Evolutionary conservation across 352 stramenopile species (phyloP), one percentile per base, ranked within the genome.

Genomic region (Lagenidium giganteum): DNA sequence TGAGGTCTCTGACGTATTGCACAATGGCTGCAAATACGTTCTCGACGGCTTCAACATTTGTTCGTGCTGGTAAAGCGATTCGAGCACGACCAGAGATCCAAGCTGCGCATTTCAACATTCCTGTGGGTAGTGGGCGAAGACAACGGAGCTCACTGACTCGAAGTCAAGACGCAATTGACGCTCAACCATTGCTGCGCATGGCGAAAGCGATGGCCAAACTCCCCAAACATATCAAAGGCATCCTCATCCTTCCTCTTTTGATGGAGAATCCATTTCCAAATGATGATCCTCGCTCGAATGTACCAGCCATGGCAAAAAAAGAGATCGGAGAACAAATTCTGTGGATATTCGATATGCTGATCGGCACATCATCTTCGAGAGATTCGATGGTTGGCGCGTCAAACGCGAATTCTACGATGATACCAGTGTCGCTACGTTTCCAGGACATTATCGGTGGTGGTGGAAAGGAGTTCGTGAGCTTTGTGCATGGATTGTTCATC

Each of bases 1-100:
- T 74, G 11, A 40, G 53, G 3, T 63, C 62, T n/a, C 43, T 74
- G 3, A 47, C 66, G 33, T 73, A 74, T 45, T 73, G 58, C 41
- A 77, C 62, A 5, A 62, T 71, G 25, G 66, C 47, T 14, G 59
- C 60, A 4, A 67, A 40, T 3, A 43, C 28, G 6, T 42, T 64
- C 8, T 42, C 32, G 3, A 43, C 24, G n/a, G 33, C 49, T 6
- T 41, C 47, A 13, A 13, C 46, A 17, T 65, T 72, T 32, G 26
- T 70, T 0, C 54, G 40, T 1, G 36, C 45, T 0, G 51, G 47
- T 9, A 29, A 20, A 13, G 35, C 31, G 28, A 31, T 8, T 16
- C n/a, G 14, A 33, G 22, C 27, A 20, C 6, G 32, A 16, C n/a
- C 17, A 38, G 32, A 11, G 32, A 16, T 38, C 32, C 11, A 11